Base-by-base conservation (phyloP, 768 basidiomycete species). In the Exidia glandulosa region DNA sequence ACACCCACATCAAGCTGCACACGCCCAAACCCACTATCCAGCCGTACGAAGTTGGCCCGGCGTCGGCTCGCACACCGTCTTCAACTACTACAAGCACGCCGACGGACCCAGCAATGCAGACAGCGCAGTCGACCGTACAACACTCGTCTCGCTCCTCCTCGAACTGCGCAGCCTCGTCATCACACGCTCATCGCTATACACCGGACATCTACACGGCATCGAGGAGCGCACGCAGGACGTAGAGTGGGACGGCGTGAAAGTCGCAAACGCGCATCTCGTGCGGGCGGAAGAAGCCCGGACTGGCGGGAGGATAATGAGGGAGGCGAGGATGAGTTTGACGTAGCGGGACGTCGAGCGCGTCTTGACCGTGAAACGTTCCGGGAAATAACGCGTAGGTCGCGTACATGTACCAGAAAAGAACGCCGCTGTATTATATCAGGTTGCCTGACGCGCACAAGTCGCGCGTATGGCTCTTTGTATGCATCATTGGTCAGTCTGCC, bases 1-100 rank as follows among this genome's bases (percentile, higher is more conserved):
- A 31, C 27, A 56, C 33, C 62, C 56, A 10, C 50, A 58, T 60
- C 36, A 45, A 37, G 57, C 48, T 34, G 47, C 32, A 36, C 32
- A 29, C 60, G 56, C 29, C n/a, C 50, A 32, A 57, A 37, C 36
- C 19, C 36, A 55, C 2, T n/a, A 34, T 33, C 54, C 71, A 94
- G 90, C 90, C 92, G 1, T 94, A 96, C 66, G 86, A 95, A 74
- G 94, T 97, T 69, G 93, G 94, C 0, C 87, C 92, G 2, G 81
- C 85, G 19, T 97, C 60, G 86, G 87, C 45, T 88, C 90, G 1
- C 90, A 94, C 70, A 75, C 87, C 2, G 75, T 91, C 59, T 86
- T 97, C 64, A 81, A 92, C 71, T 89, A 95, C 68, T 90, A 90
- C 68, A 78, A 77, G 58, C 90, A 90, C 66, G n/a, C 63, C 66